These are phyloP conservation scores for Phytopythium delawarense DNA, from an alignment of 352 stramenopile species.

Conservation along the genomic window DNA sequence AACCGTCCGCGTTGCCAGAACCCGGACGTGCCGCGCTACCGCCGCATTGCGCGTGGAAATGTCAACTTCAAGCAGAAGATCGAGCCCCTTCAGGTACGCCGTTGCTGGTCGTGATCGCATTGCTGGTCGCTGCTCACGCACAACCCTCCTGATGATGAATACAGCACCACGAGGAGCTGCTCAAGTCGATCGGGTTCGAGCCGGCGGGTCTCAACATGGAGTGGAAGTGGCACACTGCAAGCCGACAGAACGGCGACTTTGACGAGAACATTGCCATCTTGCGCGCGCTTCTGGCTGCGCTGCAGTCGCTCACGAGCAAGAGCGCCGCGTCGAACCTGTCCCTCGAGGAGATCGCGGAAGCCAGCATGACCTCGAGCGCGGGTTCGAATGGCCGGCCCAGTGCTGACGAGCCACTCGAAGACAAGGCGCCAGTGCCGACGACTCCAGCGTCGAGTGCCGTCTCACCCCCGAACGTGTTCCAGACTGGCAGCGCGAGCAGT, in stretches of 20 bases:
- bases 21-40: slow-evolving; percentile 76
- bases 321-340: slow-evolving; percentile 36
- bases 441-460: slow-evolving; percentile 11
- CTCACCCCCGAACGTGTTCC: slow-evolving; percentile 6
- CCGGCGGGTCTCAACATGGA: slow-evolving; percentile 73
- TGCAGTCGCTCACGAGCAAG: slow-evolving; percentile 47
- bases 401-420: slow-evolving; percentile 6
- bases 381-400: background rate
- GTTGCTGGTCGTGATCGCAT: slow-evolving; percentile 4
- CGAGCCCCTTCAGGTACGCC: slow-evolving; percentile 60
- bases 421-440: slow-evolving; percentile 15
- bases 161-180: slow-evolving; percentile 70
- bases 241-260: slow-evolving; percentile 54
- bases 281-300: slow-evolving; percentile 46
- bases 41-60: slow-evolving; percentile 70
- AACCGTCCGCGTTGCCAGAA: slow-evolving; percentile 31
- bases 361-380: slow-evolving; percentile 17
- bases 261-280: slow-evolving; percentile 67
- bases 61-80: slow-evolving; percentile 87
- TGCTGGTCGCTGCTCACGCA: background rate
- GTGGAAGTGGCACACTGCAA: slow-evolving; percentile 75
- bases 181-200: slow-evolving; percentile 77
- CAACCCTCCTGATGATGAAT: background rate
- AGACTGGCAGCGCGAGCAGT: slow-evolving; percentile 14
- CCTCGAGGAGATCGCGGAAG: slow-evolving; percentile 47